Base-by-base conservation (phyloP, 345 rosid genomes). In the Chamaenerion angustifolium region DNA sequence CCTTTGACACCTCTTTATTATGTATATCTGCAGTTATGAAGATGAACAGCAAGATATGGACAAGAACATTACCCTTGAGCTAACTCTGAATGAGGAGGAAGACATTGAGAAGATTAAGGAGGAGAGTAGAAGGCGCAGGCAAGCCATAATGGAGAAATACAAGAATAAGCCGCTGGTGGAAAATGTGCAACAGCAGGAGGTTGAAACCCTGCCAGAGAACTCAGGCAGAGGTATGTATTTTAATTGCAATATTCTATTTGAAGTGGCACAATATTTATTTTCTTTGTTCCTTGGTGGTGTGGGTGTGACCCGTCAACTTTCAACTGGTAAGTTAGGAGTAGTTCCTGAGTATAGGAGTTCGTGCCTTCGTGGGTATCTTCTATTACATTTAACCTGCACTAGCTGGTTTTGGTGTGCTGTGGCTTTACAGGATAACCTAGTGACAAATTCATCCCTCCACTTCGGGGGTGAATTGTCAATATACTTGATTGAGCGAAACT, bases 111-210 rank as follows among this genome's bases (percentile, higher is more conserved):
- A 72, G 70, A 75, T 93, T 37, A 92, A 72, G 79, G 94, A 82
- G 70, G 92, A 88, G 72, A 93, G 99, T 64, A 81, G 94, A 75
- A 82, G 75, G 71, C 68, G 77, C 59, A 80, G 72, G 71, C 78
- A 82, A 53, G 97, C 92, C 51, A 82, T 93, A 66, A 60, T 88
- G 62, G 87, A 76, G 62, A 85, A 85, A 57, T 60, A 80, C 67
- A 85, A 62, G 67, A 76, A 71, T 62, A 66, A 72, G 80, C 70
- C 72, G 17, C 45, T 53, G 52, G 63, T 71, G 73, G 77, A 77
- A 46, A 46, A 12, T 18, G 31, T 16, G 40, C 64, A 60, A 17
- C 25, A 62, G 69, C 35, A 27, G 44, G 31, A 5, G 35, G 62
- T 41, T 47, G 75, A 65, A 45, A 16, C 68, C 52, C 63, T 47